A percentile compares a stretch with the other conserved stretches of the same genome.
Conservation (phyloP, 441 rosid genomes). For the Pelargonium fulgidum region DNA sequence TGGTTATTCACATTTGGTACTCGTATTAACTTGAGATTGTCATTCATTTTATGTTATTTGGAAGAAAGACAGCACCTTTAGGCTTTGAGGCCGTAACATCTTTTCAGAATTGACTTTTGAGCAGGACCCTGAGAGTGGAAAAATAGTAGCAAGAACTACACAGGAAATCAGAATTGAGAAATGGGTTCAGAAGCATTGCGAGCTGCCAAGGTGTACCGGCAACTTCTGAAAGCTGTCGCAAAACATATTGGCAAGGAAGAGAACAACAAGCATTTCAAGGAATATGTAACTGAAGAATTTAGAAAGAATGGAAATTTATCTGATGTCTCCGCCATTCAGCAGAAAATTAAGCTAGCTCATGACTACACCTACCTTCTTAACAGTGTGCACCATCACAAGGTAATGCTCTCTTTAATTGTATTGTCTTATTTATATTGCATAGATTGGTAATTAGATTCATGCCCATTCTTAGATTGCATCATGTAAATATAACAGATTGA, state of each 20-base stretch:
- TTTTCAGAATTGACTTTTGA: neutral
- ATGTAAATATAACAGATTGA: neutral
- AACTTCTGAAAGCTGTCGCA: slow-evolving; percentile 62
- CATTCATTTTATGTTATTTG: neutral
- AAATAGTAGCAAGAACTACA: no score
- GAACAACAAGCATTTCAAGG: slow-evolving; percentile 55
- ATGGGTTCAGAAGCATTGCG: slow-evolving; percentile 40
- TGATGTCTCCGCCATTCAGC: slow-evolving; percentile 34
- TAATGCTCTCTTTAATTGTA: slow-evolving; percentile 19
- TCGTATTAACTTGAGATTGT: neutral
- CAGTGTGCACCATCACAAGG: slow-evolving; percentile 86
- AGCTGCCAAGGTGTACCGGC: slow-evolving; percentile 52
- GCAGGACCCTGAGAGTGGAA: neutral
- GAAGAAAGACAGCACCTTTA: neutral
- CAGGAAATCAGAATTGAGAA: slow-evolving; percentile 8
- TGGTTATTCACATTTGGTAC: neutral
- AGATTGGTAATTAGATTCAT: neutral
- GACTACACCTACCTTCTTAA: slow-evolving; percentile 57
- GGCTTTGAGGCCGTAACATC: neutral
- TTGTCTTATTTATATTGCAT: neutral
- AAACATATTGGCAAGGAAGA: slow-evolving; percentile 74
- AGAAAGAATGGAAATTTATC: slow-evolving; percentile 34
- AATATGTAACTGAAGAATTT: slow-evolving; percentile 49
- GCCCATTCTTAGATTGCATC: neutral
- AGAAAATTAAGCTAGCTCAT: slow-evolving; percentile 53